phyloP scores from a whole-genome alignment of 352 stramenopile genomes.

The Phytophthora ohioensis region DNA sequence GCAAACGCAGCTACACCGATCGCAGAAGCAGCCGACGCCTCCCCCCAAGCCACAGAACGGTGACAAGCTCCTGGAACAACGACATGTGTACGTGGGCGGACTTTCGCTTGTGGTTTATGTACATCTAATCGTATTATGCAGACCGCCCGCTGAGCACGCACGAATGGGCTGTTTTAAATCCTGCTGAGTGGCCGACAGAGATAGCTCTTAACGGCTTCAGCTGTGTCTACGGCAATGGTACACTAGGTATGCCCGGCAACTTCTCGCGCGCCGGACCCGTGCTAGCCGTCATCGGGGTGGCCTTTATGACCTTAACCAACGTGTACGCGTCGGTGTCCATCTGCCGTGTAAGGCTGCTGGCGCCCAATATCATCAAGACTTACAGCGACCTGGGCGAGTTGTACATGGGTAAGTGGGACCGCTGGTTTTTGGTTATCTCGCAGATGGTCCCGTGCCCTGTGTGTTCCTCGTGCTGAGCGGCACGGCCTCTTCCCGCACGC shows the following conservation, averaged over 20 bases:
- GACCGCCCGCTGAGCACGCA: too few relatives aligned
- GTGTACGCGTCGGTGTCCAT: conserved; percentile 46
- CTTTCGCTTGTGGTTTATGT: too few relatives aligned
- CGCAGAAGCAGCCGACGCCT: too few relatives aligned
- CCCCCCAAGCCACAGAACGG: too few relatives aligned
- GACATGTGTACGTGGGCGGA: too few relatives aligned
- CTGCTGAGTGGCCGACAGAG: background rate
- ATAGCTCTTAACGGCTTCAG: conserved; percentile 31
- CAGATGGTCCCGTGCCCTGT: conserved; percentile 47
- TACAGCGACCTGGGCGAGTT: conserved; percentile 52
- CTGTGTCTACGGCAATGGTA: conserved; percentile 11
- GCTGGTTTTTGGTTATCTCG: conserved; percentile 51
- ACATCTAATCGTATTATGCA: too few relatives aligned
- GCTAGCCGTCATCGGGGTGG: conserved; percentile 35
- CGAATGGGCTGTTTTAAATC: too few relatives aligned
- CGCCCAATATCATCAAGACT: conserved; percentile 33
- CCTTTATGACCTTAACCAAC: conserved; percentile 51
- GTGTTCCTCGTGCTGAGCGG: conserved; percentile 32
- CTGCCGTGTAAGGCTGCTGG: conserved; percentile 39
- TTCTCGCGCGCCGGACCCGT: background rate
- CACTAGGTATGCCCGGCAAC: too few relatives aligned
- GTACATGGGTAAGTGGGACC: conserved; percentile 5
- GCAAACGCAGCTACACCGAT: too few relatives aligned
- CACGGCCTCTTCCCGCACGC: conserved; percentile 30
- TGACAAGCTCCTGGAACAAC: too few relatives aligned